phyloP scores from a whole-genome alignment of 768 basidiomycete genomes.

The Strobilomyces dryophilus region DNA sequence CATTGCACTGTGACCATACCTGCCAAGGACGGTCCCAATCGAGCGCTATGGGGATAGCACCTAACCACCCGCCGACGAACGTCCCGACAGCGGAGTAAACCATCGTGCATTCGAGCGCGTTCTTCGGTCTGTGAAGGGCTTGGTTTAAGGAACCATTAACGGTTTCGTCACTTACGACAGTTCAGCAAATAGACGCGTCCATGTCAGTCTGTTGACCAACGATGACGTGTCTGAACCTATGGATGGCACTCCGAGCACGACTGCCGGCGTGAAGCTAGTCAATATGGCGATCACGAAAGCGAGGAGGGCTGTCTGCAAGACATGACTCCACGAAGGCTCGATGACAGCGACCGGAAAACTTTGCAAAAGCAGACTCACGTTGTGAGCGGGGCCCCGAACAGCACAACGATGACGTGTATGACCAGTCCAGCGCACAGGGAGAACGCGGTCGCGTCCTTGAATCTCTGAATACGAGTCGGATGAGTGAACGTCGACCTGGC shows the following conservation, averaged over 20 bases:
- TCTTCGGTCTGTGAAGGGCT: constrained; percentile 41
- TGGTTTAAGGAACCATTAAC: neutral
- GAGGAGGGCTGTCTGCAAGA: constrained; percentile 61
- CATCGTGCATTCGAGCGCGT: constrained; percentile 70
- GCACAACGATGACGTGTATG: constrained; percentile 47
- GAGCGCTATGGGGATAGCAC: constrained; percentile 79
- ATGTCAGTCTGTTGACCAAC: constrained; percentile 55
- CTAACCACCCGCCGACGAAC: constrained; percentile 73
- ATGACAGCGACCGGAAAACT: neutral
- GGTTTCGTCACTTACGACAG: constrained; percentile 55
- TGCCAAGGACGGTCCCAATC: constrained; percentile 99
- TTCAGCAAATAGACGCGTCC: constrained; percentile 80
- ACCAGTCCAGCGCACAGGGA: constrained; percentile 48
- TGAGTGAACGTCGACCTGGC: neutral
- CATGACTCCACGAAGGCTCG: constrained; percentile 36
- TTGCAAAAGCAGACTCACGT: constrained; percentile 38
- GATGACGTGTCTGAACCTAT: constrained; percentile 39
- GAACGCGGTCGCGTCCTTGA: constrained; percentile 46
- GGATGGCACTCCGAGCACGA: constrained; percentile 62
- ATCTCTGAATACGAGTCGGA: constrained; percentile 37
- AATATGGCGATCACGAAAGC: constrained; percentile 66
- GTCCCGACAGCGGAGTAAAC: constrained; percentile 78
- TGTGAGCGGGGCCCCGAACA: constrained; percentile 73
- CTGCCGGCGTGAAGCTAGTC: constrained; percentile 62
- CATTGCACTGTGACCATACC: constrained; percentile 45